These are phyloP conservation scores for Lichtheimia corymbifera DNA, from an alignment of 371 early-diverging fungal genomes.

Conservation along the genomic window DNA sequence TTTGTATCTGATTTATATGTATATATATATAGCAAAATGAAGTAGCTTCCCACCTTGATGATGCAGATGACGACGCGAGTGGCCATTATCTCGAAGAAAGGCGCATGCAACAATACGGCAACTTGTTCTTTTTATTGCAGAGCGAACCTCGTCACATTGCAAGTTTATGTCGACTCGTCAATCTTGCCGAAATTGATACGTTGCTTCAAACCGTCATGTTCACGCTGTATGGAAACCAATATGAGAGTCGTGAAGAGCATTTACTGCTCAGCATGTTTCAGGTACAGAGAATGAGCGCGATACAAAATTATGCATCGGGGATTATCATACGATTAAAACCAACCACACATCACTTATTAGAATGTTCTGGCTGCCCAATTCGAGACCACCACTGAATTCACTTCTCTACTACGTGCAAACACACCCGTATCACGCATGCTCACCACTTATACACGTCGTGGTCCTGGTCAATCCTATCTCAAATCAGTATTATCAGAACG, in stretches of 20 bases:
- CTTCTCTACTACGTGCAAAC: slow-evolving; percentile 88
- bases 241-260: slow-evolving; percentile 94
- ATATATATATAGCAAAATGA: slow-evolving; percentile 68
- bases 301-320: not conserved
- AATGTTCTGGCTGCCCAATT: slow-evolving; percentile 89
- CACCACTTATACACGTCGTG: slow-evolving; percentile 93
- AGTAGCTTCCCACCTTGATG: slow-evolving; percentile 76
- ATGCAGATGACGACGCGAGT: slow-evolving; percentile 69
- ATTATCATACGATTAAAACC: not conserved
- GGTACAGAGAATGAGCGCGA: slow-evolving; percentile 42
- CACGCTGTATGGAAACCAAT: slow-evolving; percentile 94
- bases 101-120: slow-evolving; percentile 86
- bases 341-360: slow-evolving; percentile 30
- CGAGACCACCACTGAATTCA: slow-evolving; percentile 85
- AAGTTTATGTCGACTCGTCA: slow-evolving; percentile 80
- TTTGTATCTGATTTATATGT: not conserved
- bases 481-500: slow-evolving; percentile 84
- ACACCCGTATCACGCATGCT: slow-evolving; percentile 96
- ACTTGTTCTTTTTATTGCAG: slow-evolving; percentile 91
- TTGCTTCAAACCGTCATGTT: slow-evolving; percentile 95
- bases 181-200: slow-evolving; percentile 88
- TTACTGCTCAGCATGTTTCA: slow-evolving; percentile 94
- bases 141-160: slow-evolving; percentile 94
- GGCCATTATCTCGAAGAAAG: slow-evolving; percentile 79
- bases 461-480: slow-evolving; percentile 91